Base-by-base conservation (phyloP, 169 alveolate species). In the Eimeria tenella region DNA sequence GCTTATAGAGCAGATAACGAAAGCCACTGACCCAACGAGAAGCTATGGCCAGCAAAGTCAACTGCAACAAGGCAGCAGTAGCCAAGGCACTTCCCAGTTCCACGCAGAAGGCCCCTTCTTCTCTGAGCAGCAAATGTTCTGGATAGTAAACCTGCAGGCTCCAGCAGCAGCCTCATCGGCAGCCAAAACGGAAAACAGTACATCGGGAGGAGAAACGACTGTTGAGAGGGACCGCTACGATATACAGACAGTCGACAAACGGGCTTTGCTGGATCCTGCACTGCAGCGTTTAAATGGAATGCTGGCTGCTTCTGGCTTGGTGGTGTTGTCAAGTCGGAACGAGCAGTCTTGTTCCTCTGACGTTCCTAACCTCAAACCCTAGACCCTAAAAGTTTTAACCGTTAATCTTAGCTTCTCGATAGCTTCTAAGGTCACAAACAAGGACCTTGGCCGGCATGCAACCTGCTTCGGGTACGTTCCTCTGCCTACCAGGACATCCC, bases 1-100 rank as follows among this genome's bases (percentile, higher is more conserved):
- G 52, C 91, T 83, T 19, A 13, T 83, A 77, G 79, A 83, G 75
- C 91, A 83, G 53, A 58, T 83, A 77, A 23, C 75, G 8, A 31
- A 60, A 17, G 81, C 81, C 7, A 62, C 91, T 21, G 42, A 11
- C 0, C 19, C 56, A 81, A 49, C 52, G 65, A 75, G 53, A 19
- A 63, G 86, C 50, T 21, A 55, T 81, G 50, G 31, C 58, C 91
- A 25, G 81, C 79, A 62, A 62, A 42, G 60, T 9, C 81, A 52
- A 42, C 21, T 6, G 58, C 65, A 4, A 55, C 63, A 56, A 15
- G 17, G 13, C 79, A 25, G 53, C 4, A 13, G 23, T 0, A 3
- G 42, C 25, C 4, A 15, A 21, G 1, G 21, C 8, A 25, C 25
- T 5, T 83, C 79, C 79, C 1, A 42, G 6, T 5, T 15, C 65